Evolutionary conservation across 768 basidiomycete species (phyloP).

Genomic region (Psilocybe tampanensis): DNA sequence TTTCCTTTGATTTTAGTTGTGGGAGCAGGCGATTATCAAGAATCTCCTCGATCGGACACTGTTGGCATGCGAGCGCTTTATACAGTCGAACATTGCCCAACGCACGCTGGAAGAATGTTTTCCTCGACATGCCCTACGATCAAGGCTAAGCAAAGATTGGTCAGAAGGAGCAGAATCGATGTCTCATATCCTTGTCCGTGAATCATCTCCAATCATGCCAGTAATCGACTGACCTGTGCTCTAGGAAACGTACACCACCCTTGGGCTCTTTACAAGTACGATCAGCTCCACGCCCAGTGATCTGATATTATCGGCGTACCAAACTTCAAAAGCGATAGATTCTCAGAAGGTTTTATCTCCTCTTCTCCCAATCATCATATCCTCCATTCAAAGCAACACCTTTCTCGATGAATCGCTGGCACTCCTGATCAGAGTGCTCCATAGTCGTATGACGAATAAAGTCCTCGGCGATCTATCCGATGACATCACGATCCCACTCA

Average conservation of each 20-base stretch:
- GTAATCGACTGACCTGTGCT: constrained; percentile 2
- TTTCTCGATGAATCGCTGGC: constrained; percentile 64
- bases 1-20: not conserved
- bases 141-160: constrained; percentile 35
- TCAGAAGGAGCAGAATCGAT: constrained; percentile 42
- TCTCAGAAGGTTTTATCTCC: constrained; percentile 26
- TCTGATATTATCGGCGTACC: constrained; percentile 42
- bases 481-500: constrained; percentile 51
- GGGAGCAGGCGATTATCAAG: constrained; percentile 22
- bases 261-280: constrained; percentile 29
- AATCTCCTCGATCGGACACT: constrained; percentile 19
- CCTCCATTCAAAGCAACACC: constrained; percentile 54
- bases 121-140: constrained; percentile 44
- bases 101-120: constrained; percentile 46
- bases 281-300: constrained; percentile 22
- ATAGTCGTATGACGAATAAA: constrained; percentile 18
- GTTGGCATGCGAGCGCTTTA: constrained; percentile 32
- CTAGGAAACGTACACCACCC: constrained; percentile 36
- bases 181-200: constrained; percentile 40
- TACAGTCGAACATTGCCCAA: constrained; percentile 48
- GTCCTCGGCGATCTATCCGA: constrained; percentile 30
- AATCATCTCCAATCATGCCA: not conserved
- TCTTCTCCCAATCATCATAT: constrained; percentile 44
- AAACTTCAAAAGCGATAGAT: constrained; percentile 14
- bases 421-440: constrained; percentile 46